These are phyloP conservation scores for Pyricularia sp. DNA, from an alignment of 2,329 filamentous ascomycete genomes.

Conservation along the genomic window DNA sequence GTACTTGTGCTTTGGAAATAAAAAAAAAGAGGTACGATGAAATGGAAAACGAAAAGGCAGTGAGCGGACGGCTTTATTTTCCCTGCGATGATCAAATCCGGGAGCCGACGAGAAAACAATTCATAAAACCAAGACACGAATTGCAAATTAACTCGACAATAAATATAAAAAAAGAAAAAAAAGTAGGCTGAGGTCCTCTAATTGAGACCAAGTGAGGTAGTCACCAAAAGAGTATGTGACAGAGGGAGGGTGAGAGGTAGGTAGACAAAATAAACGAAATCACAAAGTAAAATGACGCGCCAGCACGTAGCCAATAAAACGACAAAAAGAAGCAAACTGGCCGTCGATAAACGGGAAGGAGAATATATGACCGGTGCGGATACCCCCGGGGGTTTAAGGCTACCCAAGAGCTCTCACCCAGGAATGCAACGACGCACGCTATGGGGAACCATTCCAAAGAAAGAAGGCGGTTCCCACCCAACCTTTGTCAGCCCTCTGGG, in stretches of 20 bases:
- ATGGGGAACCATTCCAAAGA: no score
- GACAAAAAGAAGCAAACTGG: background rate
- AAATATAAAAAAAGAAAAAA: background rate
- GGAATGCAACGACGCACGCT: no score
- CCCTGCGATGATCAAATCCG: background rate
- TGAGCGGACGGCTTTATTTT: background rate
- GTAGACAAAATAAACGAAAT: background rate
- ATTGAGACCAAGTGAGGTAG: background rate
- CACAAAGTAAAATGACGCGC: background rate
- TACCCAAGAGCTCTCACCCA: background rate
- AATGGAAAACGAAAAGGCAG: background rate
- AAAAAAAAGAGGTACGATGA: background rate
- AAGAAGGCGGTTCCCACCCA: no score
- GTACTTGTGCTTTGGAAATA: background rate
- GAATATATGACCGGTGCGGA: background rate
- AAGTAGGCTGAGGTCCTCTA: background rate
- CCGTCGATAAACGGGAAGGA: background rate
- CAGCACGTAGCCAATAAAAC: background rate
- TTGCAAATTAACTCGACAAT: no score
- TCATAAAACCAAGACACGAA: no score
- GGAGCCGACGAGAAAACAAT: background rate
- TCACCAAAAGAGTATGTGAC: no score
- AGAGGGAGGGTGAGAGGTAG: background rate
- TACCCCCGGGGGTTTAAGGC: background rate
- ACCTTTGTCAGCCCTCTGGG: no score